Base-by-base conservation (phyloP, 768 basidiomycete species). In the Solioccasus polychromus region DNA sequence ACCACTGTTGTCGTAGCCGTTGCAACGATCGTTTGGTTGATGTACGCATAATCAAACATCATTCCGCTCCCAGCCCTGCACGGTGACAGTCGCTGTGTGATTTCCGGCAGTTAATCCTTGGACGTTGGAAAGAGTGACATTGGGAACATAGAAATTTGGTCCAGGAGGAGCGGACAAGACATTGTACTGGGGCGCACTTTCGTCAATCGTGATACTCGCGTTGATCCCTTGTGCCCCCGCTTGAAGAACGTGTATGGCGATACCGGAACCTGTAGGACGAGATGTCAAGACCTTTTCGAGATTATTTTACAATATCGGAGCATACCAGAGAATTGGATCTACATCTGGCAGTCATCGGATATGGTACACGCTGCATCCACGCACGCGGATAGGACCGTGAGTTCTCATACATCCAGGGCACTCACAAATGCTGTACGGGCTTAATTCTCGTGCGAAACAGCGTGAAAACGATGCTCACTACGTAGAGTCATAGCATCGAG, bases 191-290 rank as follows among this genome's bases (percentile, higher is more conserved):
- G 52, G 42, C 0, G 17, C 15, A 20, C 54, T 49, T 32, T 34
- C 46, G 23, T 53, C 54, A 17, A 57, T 44, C 9, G 35, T 22
- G 28, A 58, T 18, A 34, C 44, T 58, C 11, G 55, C 57, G 10
- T 48, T 45, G 17, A 57, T 46, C 1, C 57, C 52, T n/a, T 47
- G 35, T 5, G 38, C 9, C 20, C 55, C 57, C 8, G 57, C 54
- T 6, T 57, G 52, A 28, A 57, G 47, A n/a, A 57, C 49, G n/a
- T 48, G 46, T 35, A 57, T 32, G 17, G 46, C 39, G 35, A 58
- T 51, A 5, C 57, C 55, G 10, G 57, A 58, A 5, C 55, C 57
- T 57, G 23, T 3, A 18, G 25, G 22, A 34, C 10, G 19, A 29
- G 22, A 34, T 14, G 19, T 30, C 23, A 14, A 54, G 8, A 51